Evolutionary conservation across 345 rosid genomes (phyloP).

Genomic region (Euphorbia lathyris): DNA sequence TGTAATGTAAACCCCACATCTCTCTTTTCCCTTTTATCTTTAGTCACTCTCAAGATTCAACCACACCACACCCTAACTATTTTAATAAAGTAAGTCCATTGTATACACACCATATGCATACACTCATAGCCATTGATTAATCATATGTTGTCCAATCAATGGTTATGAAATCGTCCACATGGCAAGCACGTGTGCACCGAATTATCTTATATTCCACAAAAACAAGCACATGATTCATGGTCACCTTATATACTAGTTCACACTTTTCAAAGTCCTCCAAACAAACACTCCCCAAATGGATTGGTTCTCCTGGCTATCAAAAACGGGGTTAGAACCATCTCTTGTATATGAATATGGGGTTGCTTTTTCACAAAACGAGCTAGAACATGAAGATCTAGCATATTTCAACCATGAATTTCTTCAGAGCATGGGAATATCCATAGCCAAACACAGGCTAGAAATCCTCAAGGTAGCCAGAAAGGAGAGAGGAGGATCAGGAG

Average conservation of each 20-base stretch:
- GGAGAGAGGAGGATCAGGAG: constrained; percentile 34
- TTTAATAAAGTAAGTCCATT: background rate
- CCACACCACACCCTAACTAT: constrained; percentile 8
- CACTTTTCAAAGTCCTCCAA: background rate
- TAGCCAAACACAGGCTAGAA: constrained; percentile 94
- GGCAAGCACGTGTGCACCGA: background rate
- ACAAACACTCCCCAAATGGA: constrained; percentile 45
- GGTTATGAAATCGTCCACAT: background rate
- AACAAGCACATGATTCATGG: background rate
- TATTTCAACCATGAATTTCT: constrained; percentile 94
- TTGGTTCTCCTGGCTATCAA: constrained; percentile 95
- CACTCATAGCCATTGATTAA: background rate
- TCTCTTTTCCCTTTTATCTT: background rate
- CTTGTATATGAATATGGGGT: constrained; percentile 79
- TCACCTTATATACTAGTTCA: background rate
- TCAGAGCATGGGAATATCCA: constrained; percentile 92
- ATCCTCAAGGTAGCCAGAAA: constrained; percentile 77
- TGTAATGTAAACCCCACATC: constrained; percentile 7
- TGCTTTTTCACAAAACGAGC: constrained; percentile 78
- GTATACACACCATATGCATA: background rate
- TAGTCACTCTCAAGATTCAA: constrained; percentile 28
- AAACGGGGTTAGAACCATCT: constrained; percentile 64
- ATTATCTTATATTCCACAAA: background rate
- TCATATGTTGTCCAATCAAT: background rate
- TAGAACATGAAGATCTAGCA: constrained; percentile 67